These are phyloP conservation scores for Pugionium cornutum DNA, from an alignment of 345 rosid genomes.

Conservation along the genomic window DNA sequence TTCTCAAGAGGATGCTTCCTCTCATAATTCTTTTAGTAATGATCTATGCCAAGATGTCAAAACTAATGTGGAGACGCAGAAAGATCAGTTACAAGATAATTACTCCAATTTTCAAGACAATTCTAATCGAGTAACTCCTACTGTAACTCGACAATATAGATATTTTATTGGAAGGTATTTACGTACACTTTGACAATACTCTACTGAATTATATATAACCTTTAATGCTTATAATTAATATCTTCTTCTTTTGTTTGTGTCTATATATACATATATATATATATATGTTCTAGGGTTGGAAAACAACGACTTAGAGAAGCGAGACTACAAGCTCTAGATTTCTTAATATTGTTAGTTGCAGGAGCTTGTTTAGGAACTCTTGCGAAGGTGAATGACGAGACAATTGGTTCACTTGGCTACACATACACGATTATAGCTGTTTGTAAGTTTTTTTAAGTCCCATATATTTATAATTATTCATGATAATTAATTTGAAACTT, in stretches of 20 bases:
- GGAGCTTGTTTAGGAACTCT: conserved; percentile 93
- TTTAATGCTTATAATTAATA: no score
- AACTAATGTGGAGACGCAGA: conserved; percentile 42
- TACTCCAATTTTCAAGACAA: conserved; percentile 53
- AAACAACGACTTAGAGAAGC: conserved; percentile 91
- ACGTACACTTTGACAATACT: no score
- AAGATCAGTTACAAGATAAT: conserved; percentile 48
- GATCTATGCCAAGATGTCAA: conserved; percentile 58
- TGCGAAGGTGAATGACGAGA: conserved; percentile 74
- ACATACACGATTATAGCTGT: conserved; percentile 81
- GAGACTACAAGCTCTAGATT: conserved; percentile 66
- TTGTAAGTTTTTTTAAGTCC: conserved; percentile 53
- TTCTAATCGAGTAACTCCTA: conserved; percentile 69
- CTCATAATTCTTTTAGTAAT: conserved; percentile 51
- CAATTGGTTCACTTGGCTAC: conserved; percentile 71
- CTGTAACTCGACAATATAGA: conserved; percentile 62
- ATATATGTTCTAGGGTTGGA: conserved; percentile 53
- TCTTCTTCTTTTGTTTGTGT: background rate
- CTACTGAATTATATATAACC: no score
- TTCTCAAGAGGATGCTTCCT: conserved; percentile 29
- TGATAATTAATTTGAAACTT: no score
- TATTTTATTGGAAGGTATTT: conserved; percentile 73
- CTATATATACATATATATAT: background rate
- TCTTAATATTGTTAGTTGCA: conserved; percentile 67
- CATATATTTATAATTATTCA: no score